These are phyloP conservation scores for Euphrasia confusa DNA, from an alignment of 257 asterid species.

Conservation along the genomic window DNA sequence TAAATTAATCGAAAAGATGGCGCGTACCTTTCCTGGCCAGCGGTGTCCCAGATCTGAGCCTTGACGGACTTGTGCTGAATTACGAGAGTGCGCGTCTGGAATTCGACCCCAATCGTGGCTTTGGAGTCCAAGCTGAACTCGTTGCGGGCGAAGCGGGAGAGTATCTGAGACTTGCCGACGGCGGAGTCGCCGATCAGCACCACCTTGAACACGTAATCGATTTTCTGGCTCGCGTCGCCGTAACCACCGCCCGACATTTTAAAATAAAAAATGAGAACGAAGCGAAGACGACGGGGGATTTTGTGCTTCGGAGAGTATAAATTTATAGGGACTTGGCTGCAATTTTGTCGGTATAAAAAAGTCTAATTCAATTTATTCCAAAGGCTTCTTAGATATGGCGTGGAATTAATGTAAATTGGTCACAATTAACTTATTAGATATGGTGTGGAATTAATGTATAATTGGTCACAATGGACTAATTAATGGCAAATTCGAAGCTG, in stretches of 20 bases:
- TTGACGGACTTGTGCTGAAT: slow-evolving; percentile 70
- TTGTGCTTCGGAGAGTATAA: no score
- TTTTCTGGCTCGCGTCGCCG: slow-evolving; percentile 59
- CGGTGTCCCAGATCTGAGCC: slow-evolving; percentile 96
- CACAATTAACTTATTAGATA: no score
- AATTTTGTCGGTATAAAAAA: no score
- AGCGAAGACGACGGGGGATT: no score
- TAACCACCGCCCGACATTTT: slow-evolving; percentile 29
- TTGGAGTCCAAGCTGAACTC: slow-evolving; percentile 85
- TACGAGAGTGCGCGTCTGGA: slow-evolving; percentile 69
- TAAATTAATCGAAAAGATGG: background rate
- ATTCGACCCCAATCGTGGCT: slow-evolving; percentile 81
- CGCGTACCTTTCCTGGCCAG: slow-evolving; percentile 75
- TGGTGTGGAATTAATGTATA: no score
- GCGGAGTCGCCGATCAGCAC: slow-evolving; percentile 86
- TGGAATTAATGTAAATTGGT: no score
- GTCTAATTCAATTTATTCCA: no score
- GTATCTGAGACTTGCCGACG: slow-evolving; percentile 75
- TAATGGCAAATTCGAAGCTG: no score
- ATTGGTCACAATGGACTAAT: no score
- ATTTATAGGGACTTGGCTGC: no score
- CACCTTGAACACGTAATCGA: slow-evolving; percentile 76
- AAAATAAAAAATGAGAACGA: no score
- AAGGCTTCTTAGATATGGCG: no score
- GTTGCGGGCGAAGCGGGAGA: slow-evolving; percentile 66